Conservation (phyloP, 2,329 filamentous ascomycete genomes). For the Neonectria hederae region DNA sequence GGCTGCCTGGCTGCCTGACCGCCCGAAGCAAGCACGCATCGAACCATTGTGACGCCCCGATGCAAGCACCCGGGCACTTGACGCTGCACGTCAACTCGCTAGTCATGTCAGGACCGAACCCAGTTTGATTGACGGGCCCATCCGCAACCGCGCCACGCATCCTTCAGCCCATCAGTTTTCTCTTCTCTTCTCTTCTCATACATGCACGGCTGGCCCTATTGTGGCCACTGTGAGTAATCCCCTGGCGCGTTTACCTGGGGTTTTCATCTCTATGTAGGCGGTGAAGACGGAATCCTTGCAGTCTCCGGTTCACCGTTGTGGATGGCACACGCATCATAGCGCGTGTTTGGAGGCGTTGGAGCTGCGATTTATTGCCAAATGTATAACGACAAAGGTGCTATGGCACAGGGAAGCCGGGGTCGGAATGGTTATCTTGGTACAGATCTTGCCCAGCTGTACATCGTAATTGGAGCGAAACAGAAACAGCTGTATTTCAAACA, state of each 20-base stretch:
- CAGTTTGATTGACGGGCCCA: slow-evolving; percentile 11
- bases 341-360: not conserved
- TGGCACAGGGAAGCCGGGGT: slow-evolving; percentile 9
- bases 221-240: not conserved
- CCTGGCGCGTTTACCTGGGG: not conserved
- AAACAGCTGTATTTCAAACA: slow-evolving; percentile 18
- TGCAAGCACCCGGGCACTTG: slow-evolving; percentile 14
- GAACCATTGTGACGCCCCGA: slow-evolving; percentile 17
- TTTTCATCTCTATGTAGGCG: not conserved
- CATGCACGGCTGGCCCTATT: slow-evolving; percentile 15
- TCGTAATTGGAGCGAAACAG: slow-evolving; percentile 10
- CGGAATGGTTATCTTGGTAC: not conserved
- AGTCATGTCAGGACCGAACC: slow-evolving; percentile 10
- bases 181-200: not conserved
- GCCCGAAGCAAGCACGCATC: slow-evolving; percentile 26
- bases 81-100: slow-evolving; percentile 25
- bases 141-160: slow-evolving; percentile 11
- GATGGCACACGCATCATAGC: slow-evolving; percentile 12
- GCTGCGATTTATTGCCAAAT: not conserved
- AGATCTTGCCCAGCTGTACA: not conserved
- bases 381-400: not conserved
- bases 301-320: slow-evolving; percentile 1
- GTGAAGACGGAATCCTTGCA: slow-evolving; percentile 1
- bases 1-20: slow-evolving; percentile 5
- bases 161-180: slow-evolving; percentile 6